Evolutionary conservation across 2,329 filamentous ascomycete genomes (phyloP).

Genomic region (Stachybotrys echinatus): DNA sequence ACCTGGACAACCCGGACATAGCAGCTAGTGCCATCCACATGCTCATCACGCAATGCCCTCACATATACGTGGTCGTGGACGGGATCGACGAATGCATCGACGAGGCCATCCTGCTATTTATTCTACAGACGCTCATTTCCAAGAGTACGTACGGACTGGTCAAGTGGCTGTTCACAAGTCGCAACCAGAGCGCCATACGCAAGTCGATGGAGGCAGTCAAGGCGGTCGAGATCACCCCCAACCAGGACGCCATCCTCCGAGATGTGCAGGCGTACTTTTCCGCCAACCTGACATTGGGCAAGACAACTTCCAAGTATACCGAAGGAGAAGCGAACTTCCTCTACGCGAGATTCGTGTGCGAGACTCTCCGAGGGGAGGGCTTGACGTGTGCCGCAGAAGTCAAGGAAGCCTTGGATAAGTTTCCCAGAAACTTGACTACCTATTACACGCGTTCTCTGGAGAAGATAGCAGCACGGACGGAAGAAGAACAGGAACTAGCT

Average conservation of each 20-base stretch:
- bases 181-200: background rate
- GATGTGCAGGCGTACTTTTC: background rate
- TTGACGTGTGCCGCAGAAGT: background rate
- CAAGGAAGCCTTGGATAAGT: background rate
- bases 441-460: background rate
- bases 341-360: background rate
- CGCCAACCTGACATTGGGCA: background rate
- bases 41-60: background rate
- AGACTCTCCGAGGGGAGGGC: background rate
- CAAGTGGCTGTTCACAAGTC: background rate
- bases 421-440: background rate
- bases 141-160: background rate
- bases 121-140: background rate
- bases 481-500: background rate
- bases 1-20: background rate
- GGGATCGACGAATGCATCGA: background rate
- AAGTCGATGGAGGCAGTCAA: background rate
- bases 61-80: background rate
- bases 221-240: background rate
- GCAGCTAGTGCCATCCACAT: background rate
- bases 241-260: background rate
- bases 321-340: background rate
- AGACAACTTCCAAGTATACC: background rate
- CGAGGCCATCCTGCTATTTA: background rate
- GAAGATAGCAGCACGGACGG: background rate